phyloP scores from a whole-genome alignment of 2,329 filamentous ascomycete genomes.

The Cladosporium sp. region DNA sequence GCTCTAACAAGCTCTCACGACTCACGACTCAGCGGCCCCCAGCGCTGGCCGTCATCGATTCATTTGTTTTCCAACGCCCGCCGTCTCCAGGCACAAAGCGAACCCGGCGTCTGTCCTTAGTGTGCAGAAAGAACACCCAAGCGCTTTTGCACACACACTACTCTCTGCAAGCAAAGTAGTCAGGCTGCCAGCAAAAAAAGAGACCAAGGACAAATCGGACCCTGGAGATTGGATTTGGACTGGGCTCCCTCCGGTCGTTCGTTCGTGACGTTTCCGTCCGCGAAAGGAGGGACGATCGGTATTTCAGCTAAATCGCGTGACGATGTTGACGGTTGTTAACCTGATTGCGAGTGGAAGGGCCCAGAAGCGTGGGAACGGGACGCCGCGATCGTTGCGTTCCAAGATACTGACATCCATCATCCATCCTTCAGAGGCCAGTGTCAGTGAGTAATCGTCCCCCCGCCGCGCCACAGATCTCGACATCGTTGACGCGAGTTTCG shows the following conservation, averaged over 20 bases:
- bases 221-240: not conserved
- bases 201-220: too few relatives aligned
- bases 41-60: constrained; percentile 1
- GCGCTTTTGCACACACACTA: not conserved
- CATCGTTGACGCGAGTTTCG: not conserved
- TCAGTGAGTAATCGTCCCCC: not conserved
- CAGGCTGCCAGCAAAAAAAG: not conserved
- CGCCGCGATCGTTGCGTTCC: constrained; percentile 2
- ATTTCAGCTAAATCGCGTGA: constrained; percentile 1
- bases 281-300: not conserved
- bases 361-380: constrained; percentile 2
- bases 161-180: not conserved
- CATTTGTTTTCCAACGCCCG: constrained; percentile 4
- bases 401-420: constrained; percentile 9
- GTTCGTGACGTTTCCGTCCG: constrained; percentile 5
- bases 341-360: not conserved
- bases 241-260: too few relatives aligned
- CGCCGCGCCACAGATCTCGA: not conserved
- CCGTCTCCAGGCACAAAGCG: constrained; percentile 9
- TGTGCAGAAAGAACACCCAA: constrained; percentile 3
- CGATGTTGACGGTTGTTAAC: not conserved
- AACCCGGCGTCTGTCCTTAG: not conserved
- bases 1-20: not conserved
- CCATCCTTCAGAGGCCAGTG: not conserved
- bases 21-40: not conserved